Evolutionary conservation across 257 asterid species (phyloP).

Genomic region (Echium plantagineum): DNA sequence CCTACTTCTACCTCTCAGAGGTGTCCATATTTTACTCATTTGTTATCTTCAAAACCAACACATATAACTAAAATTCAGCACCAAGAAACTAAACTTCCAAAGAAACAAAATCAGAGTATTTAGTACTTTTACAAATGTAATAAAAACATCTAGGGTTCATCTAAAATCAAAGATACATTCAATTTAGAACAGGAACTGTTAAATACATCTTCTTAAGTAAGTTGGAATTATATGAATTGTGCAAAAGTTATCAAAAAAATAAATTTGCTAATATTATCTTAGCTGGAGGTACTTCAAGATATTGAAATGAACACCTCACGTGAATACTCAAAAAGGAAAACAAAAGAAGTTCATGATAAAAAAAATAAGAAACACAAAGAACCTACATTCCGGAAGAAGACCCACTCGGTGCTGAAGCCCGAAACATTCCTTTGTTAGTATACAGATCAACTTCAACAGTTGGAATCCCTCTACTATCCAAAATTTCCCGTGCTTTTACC

Average conservation of each 20-base stretch:
- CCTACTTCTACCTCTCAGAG: neutral
- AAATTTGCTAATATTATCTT: neutral
- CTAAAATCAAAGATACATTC: neutral
- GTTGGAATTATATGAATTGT: no score
- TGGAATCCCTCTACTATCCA: conserved; percentile 97
- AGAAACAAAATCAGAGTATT: neutral
- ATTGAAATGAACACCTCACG: neutral
- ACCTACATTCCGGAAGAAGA: conserved; percentile 67
- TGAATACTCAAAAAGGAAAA: neutral
- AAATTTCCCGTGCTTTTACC: conserved; percentile 88
- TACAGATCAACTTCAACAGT: conserved; percentile 92
- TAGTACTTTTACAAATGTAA: neutral
- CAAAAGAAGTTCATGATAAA: neutral
- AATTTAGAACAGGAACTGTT: neutral
- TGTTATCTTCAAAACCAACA: neutral
- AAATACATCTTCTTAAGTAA: neutral
- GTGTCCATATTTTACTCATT: neutral
- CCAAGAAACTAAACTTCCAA: neutral
- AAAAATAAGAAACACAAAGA: neutral
- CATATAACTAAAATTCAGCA: neutral
- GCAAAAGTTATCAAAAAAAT: no score
- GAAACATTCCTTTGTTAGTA: conserved; percentile 86
- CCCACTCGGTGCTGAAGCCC: conserved; percentile 82
- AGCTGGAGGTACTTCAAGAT: neutral
- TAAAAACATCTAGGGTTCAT: neutral